These are phyloP conservation scores for Magnusiomyces suaveolens DNA, from an alignment of 1,139 yeast genomes.

Conservation along the genomic window DNA sequence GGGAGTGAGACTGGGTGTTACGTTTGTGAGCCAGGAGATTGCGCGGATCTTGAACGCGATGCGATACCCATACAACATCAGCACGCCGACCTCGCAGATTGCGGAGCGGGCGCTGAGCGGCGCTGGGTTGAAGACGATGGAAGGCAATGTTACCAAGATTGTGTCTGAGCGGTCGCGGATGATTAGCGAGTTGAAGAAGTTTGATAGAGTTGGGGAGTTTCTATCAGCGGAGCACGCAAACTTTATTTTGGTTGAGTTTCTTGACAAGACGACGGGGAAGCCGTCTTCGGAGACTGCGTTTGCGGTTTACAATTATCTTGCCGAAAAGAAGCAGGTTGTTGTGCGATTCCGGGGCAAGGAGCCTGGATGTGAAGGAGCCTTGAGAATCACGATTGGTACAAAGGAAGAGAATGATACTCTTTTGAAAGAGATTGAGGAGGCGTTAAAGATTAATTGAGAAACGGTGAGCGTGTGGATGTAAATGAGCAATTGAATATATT, in stretches of 20 bases:
- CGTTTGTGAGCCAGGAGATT: conserved; percentile 53
- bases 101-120: conserved; percentile 64
- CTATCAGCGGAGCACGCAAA: conserved; percentile 88
- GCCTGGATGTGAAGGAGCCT: conserved; percentile 76
- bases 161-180: conserved; percentile 47
- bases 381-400: conserved; percentile 84
- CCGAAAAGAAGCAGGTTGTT: conserved; percentile 65
- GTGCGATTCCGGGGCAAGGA: conserved; percentile 87
- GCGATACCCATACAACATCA: conserved; percentile 93
- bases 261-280: conserved; percentile 39
- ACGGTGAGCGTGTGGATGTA: no score
- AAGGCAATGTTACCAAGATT: conserved; percentile 42
- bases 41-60: conserved; percentile 67
- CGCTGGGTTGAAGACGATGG: conserved; percentile 54
- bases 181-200: conserved; percentile 41
- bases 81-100: conserved; percentile 66
- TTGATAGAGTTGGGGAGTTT: conserved; percentile 54
- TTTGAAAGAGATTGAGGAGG: conserved; percentile 41
- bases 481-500: no score
- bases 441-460: conserved; percentile 23
- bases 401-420: conserved; percentile 55
- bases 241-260: conserved; percentile 63
- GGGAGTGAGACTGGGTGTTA: conserved; percentile 80
- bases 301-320: conserved; percentile 55
- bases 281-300: conserved; percentile 68